Base-by-base conservation (phyloP, 2,329 filamentous ascomycete species). In the Fusarium beomiforme region DNA sequence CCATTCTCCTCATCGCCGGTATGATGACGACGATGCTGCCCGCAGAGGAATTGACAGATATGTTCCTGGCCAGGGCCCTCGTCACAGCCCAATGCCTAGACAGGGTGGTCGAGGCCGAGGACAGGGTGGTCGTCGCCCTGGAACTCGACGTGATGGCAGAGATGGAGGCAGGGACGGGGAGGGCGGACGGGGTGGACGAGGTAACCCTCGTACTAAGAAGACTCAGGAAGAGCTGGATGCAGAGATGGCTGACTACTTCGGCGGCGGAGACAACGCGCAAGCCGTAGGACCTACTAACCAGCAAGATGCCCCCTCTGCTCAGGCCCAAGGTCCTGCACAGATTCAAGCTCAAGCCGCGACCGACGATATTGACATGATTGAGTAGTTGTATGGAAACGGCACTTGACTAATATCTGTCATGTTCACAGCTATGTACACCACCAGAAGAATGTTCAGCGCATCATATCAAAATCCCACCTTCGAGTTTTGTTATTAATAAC, bases 211-310 rank as follows among this genome's bases (percentile, higher is more conserved):
- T 51, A 86, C 90, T 4, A 92, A 90, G 82, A 97, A 97, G 87
- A 97, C 95, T 0, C 92, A 94, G 73, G 93, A 97, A 76, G 93
- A 98, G 79, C 85, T 98, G 42, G 95, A 98, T 79, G 93, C 93
- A n/a, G 95, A 98, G 82, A 98, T 98, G 95, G 94, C 91, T 33
- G 93, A 97, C 78, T 98, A 98, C 81, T 98, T 94, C 85, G 90
- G 87, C 33, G 83, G 83, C 33, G 84, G 83, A 29, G 67, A 75
- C 55, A 75, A 75, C 49, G 78, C 82, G 50, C 81, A 78, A 55
- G 80, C 77, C n/a, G 82, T 80, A 21, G 81, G 81, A 43, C 44
- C 56, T 21, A 44, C 55, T 24, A 66, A 68, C 24, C 68, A 74
- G 63, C 66, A 76, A 21, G 75, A 78, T 16, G 74, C 78, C 13